A percentile compares a stretch with the other conserved stretches of the same genome.
These are phyloP conservation scores for Centella asiatica DNA, from an alignment of 129 eudicot genomes.

Conservation along the genomic window DNA sequence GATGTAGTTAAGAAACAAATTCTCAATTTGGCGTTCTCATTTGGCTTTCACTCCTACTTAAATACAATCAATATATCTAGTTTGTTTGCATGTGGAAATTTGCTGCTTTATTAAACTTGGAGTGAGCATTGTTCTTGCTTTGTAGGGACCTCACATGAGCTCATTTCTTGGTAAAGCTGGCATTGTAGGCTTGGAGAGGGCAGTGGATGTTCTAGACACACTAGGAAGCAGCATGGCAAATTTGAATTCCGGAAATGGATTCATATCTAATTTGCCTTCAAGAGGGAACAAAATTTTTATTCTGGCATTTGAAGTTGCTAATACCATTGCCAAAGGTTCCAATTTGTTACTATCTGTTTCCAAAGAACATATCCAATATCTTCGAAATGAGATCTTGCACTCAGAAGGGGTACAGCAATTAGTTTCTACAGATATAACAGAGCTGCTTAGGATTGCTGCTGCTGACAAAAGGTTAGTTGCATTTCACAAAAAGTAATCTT, in stretches of 20 bases:
- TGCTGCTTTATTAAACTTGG: background rate
- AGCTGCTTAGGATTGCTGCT: conserved; percentile 76
- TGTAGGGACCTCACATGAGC: conserved; percentile 27
- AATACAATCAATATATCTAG: no score
- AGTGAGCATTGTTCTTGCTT: background rate
- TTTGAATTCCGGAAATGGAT: conserved; percentile 59
- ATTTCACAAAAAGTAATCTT: background rate
- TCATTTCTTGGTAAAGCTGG: conserved; percentile 84
- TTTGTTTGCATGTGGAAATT: background rate
- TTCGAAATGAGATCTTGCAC: conserved; percentile 62
- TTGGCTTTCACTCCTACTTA: background rate
- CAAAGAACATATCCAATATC: conserved; percentile 49
- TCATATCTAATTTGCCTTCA: conserved; percentile 53
- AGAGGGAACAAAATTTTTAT: conserved; percentile 66
- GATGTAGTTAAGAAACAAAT: background rate
- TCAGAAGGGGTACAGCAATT: conserved; percentile 72
- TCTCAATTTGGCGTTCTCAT: background rate
- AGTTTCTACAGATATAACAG: conserved; percentile 85
- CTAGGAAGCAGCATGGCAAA: conserved; percentile 88
- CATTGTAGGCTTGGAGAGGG: conserved; percentile 47
- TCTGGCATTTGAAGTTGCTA: conserved; percentile 93
- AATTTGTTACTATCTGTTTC: conserved; percentile 82
- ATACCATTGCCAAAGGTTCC: conserved; percentile 80
- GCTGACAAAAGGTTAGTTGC: conserved; percentile 75
- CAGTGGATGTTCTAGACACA: conserved; percentile 67